Percentiles rank a stretch among this genome's conserved stretches.
Conservation (phyloP, 192 early-diverging fungal species). For the Dispira simplex region DNA sequence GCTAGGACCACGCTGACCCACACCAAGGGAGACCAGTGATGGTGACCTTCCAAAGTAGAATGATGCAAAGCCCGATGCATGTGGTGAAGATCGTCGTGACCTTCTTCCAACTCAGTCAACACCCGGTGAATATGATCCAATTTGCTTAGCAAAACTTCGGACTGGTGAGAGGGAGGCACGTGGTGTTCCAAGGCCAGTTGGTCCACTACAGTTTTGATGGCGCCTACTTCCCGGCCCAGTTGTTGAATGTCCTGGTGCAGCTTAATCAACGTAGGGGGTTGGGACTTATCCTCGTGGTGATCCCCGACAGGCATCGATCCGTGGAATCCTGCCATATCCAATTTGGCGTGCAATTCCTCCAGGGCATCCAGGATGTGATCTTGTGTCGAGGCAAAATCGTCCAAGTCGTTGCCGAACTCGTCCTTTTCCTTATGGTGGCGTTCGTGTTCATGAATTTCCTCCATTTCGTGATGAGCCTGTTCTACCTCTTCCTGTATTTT, state of each 20-base stretch:
- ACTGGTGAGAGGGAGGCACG: neutral
- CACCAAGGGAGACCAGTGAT: neutral
- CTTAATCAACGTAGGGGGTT: neutral
- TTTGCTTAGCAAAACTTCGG: neutral
- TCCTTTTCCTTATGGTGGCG: neutral
- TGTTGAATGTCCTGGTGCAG: neutral
- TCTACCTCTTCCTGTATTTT: neutral
- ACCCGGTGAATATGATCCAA: neutral
- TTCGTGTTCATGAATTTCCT: neutral
- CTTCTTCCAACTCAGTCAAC: neutral
- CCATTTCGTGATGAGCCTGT: neutral
- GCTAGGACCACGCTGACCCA: neutral
- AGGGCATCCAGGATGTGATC: slow-evolving; percentile 7
- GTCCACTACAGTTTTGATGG: slow-evolving; percentile 10
- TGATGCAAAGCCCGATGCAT: neutral
- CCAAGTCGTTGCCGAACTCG: neutral
- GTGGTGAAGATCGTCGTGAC: slow-evolving; percentile 2
- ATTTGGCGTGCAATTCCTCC: slow-evolving; percentile 3
- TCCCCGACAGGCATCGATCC: neutral
- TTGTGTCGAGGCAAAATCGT: neutral
- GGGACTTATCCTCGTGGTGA: neutral
- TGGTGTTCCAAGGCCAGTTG: neutral
- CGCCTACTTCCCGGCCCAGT: neutral
- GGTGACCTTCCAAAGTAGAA: neutral
- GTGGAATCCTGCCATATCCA: slow-evolving; percentile 7